Evolutionary conservation across 2,329 filamentous ascomycete species (phyloP).

Genomic region (Arthrobotrys musiformis): DNA sequence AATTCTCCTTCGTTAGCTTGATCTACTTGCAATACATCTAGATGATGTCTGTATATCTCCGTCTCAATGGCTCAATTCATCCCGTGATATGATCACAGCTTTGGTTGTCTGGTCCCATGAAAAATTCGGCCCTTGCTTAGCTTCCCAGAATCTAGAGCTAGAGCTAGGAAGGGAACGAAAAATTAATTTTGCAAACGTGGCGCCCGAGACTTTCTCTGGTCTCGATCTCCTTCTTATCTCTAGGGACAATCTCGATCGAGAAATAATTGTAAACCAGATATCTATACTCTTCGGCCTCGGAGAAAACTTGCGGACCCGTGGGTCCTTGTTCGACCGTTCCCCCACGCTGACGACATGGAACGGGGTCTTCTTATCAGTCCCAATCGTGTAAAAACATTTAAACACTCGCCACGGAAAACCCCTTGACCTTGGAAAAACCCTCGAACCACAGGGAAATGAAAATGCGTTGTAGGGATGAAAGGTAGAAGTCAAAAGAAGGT

Average conservation of each 20-base stretch:
- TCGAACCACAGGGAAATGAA: not conserved
- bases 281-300: constrained; percentile 23
- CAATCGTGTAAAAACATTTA: not conserved
- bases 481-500: constrained; percentile 40
- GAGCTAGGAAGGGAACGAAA: not conserved
- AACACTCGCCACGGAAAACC: not conserved
- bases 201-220: not conserved
- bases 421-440: not conserved
- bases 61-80: too few relatives aligned
- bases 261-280: not conserved
- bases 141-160: not conserved
- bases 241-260: not conserved
- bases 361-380: constrained; percentile 23
- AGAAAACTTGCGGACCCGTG: constrained; percentile 36
- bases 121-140: not conserved
- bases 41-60: not conserved
- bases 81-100: not conserved
- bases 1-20: not conserved
- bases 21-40: too few relatives aligned
- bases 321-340: constrained; percentile 13
- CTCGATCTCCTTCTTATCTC: constrained; percentile 19
- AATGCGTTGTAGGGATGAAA: constrained; percentile 25
- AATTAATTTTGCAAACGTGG: not conserved
- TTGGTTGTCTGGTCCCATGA: too few relatives aligned
- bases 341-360: constrained; percentile 36